These are phyloP conservation scores for Yamadazyma siamensis DNA, from an alignment of 1,139 yeast species.

Conservation along the genomic window DNA sequence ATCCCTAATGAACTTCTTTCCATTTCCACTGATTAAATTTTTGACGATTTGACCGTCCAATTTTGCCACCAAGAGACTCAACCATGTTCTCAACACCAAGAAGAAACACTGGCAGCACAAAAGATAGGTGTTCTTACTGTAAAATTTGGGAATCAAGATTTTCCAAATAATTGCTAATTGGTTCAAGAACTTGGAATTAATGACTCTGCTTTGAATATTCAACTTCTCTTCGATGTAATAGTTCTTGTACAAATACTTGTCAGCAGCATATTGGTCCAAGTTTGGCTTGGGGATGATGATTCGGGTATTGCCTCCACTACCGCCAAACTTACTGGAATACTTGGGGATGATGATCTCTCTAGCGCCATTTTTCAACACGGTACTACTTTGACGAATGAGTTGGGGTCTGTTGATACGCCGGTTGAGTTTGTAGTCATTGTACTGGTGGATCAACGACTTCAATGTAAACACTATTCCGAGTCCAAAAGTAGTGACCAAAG, in stretches of 20 bases:
- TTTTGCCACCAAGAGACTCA: conserved; percentile 80
- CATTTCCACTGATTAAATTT: conserved; percentile 82
- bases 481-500: conserved; percentile 43
- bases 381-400: conserved; percentile 42
- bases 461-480: conserved; percentile 37
- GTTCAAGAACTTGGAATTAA: conserved; percentile 66
- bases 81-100: conserved; percentile 79
- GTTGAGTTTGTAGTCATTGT: conserved; percentile 28
- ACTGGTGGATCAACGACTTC: conserved; percentile 27
- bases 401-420: conserved; percentile 32
- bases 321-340: conserved; percentile 20
- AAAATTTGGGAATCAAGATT: conserved; percentile 72
- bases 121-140: conserved; percentile 64
- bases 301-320: conserved; percentile 31
- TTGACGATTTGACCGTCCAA: conserved; percentile 91
- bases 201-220: conserved; percentile 33
- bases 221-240: conserved; percentile 39
- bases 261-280: conserved; percentile 63
- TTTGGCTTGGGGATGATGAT: conserved; percentile 60
- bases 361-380: conserved; percentile 50
- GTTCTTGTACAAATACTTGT: conserved; percentile 58
- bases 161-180: conserved; percentile 79
- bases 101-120: conserved; percentile 72
- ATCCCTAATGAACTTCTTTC: conserved; percentile 71
- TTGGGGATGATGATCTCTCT: conserved; percentile 56